Conservation (phyloP, 768 basidiomycete genomes). For the Panaeolus cyanescens region DNA sequence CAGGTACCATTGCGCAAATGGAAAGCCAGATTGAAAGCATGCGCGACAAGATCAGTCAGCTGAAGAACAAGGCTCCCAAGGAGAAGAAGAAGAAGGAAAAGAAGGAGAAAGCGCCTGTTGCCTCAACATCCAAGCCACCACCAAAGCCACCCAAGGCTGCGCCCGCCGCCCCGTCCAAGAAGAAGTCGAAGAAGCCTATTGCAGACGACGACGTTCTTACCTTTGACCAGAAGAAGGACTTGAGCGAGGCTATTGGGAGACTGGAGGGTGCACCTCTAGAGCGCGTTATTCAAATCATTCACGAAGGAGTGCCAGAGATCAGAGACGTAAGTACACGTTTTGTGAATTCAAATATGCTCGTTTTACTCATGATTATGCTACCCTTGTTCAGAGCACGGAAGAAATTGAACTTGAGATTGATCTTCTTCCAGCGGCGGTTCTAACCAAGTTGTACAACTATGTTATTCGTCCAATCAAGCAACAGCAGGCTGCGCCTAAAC, state of each 20-base stretch:
- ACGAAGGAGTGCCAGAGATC: slow-evolving; percentile 91
- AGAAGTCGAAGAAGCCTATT: slow-evolving; percentile 66
- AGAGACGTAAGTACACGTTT: slow-evolving; percentile 69
- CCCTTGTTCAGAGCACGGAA: slow-evolving; percentile 73
- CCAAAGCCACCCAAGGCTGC: slow-evolving; percentile 51
- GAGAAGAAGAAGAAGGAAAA: slow-evolving; percentile 77
- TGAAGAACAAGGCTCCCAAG: slow-evolving; percentile 60
- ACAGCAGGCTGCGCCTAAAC: slow-evolving; percentile 53
- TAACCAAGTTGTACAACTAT: slow-evolving; percentile 94
- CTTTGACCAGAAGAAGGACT: slow-evolving; percentile 97
- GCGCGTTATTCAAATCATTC: slow-evolving; percentile 93
- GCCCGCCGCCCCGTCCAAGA: slow-evolving; percentile 38
- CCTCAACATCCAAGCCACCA: slow-evolving; percentile 66
- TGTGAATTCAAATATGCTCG: slow-evolving; percentile 13
- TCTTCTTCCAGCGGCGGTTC: slow-evolving; percentile 78
- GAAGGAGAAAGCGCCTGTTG: slow-evolving; percentile 55
- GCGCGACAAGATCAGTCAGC: slow-evolving; percentile 63
- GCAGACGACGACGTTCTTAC: slow-evolving; percentile 83
- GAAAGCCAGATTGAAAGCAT: slow-evolving; percentile 82
- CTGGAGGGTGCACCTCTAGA: slow-evolving; percentile 85
- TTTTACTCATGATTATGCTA: slow-evolving; percentile 14
- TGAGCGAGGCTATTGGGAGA: slow-evolving; percentile 90
- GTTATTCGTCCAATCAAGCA: slow-evolving; percentile 81
- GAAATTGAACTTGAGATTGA: slow-evolving; percentile 99
- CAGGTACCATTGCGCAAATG: slow-evolving; percentile 75